Conservation (phyloP, 371 early-diverging fungal genomes). For the Mortierella sp. region DNA sequence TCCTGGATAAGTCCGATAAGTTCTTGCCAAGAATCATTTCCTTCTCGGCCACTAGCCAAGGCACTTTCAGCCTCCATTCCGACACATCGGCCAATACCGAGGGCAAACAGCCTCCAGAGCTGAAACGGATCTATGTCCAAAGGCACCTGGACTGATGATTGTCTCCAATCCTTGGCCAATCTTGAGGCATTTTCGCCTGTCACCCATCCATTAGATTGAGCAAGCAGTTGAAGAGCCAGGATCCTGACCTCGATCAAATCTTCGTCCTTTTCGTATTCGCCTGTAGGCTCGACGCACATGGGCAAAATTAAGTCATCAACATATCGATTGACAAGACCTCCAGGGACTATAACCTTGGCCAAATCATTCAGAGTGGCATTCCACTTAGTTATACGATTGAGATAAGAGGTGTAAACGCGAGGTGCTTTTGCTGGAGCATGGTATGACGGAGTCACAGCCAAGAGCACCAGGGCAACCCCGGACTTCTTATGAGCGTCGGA, state of each 20-base stretch:
- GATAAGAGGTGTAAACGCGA: background rate
- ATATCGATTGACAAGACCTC: constrained; percentile 26
- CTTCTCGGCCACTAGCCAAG: constrained; percentile 16
- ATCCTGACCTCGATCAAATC: constrained; percentile 27
- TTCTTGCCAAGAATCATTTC: constrained; percentile 33
- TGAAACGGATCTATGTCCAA: constrained; percentile 17
- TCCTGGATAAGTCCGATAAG: constrained; percentile 33
- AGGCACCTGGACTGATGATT: constrained; percentile 14
- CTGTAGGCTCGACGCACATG: constrained; percentile 21
- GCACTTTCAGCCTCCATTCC: constrained; percentile 31
- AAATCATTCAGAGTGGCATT: constrained; percentile 30
- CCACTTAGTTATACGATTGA: background rate
- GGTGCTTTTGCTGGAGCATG: background rate
- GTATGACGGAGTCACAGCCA: constrained; percentile 23
- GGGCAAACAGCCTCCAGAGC: constrained; percentile 17
- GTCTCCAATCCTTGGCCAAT: constrained; percentile 39
- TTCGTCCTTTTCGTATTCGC: constrained; percentile 18
- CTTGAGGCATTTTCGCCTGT: constrained; percentile 23
- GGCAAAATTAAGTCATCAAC: constrained; percentile 40
- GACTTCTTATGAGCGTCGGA: constrained; percentile 29
- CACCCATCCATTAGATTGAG: constrained; percentile 22
- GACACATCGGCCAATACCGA: constrained; percentile 31
- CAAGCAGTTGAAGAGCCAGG: constrained; percentile 24
- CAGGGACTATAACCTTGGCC: constrained; percentile 27
- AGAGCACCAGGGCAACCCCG: constrained; percentile 34